Base-by-base conservation (phyloP, 2,329 filamentous ascomycete genomes). In the Penicillium sumatraense region DNA sequence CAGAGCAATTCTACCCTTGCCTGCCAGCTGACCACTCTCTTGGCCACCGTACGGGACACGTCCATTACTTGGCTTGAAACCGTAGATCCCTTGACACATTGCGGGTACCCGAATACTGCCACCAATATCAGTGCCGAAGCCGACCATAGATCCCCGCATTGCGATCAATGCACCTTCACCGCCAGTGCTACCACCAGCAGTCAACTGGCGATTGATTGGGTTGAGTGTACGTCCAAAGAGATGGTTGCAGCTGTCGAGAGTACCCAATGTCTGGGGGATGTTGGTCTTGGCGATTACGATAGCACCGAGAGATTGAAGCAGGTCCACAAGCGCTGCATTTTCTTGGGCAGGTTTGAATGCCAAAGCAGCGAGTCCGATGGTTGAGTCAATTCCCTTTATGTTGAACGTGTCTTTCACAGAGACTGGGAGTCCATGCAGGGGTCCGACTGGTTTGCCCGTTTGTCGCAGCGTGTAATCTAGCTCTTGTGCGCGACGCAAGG, bases 251-350 rank as follows among this genome's bases (percentile, higher is more conserved):
- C 79, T 81, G 65, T 89, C 86, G 36, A 85, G 68, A 7, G 78
- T 77, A 62, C 76, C 76, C 53, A 85, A 70, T 0, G 82, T 83
- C 57, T 86, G 83, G 1, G 88, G 87, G 2, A 90, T 77, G 62
- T 89, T 89, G 0, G 88, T 90, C 72, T 90, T 90, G 60, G 83
- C 81, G 60, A 89, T 88, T n/a, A 88, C 73, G 0, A 90, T 79
- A 1, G 87, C 87, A 1, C 88, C 88, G 0, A 85, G 77, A 16
- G 78, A 76, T 23, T 83, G 72, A 3, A 90, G 71, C 1, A 88
- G 74, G 8, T 83, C 77, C 0, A 89, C 82, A 6, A 89, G 73
- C 0, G 81, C 78, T 0, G 84, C 80, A 67, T 88, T 83, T 57
- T 78, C 70, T 27, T 72, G 69, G 13, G 82, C 85, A 0, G 87